Percentiles rank a stretch among this genome's conserved stretches.
phyloP scores from a whole-genome alignment of 2,329 filamentous ascomycete species.

The Cyclaneusma minus region DNA sequence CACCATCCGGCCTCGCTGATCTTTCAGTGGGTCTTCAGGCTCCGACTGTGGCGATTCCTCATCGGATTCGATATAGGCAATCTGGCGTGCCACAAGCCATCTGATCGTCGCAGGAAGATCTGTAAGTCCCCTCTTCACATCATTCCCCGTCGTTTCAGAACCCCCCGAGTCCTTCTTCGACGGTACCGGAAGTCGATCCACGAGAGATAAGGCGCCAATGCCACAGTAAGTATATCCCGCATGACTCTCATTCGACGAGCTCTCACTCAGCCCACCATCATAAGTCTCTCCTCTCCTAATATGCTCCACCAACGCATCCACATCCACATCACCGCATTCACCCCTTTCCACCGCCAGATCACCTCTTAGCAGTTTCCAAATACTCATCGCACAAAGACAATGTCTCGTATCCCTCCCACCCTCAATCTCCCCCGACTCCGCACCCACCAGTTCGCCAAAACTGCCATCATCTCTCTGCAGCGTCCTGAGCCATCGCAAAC shows the following conservation, averaged over 20 bases:
- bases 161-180: neutral
- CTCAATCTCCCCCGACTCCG: slow-evolving; percentile 39
- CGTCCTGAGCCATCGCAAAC: slow-evolving; percentile 56
- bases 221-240: slow-evolving; percentile 84
- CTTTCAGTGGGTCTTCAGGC: slow-evolving; percentile 22
- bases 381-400: slow-evolving; percentile 69
- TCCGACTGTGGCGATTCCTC: slow-evolving; percentile 22
- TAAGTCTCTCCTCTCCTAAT: slow-evolving; percentile 40
- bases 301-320: slow-evolving; percentile 53
- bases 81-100: slow-evolving; percentile 52
- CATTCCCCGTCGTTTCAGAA: slow-evolving; percentile 1
- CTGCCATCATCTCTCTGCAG: slow-evolving; percentile 77
- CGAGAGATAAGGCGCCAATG: slow-evolving; percentile 58
- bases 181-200: slow-evolving; percentile 23
- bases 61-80: slow-evolving; percentile 33
- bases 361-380: slow-evolving; percentile 69
- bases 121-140: slow-evolving; percentile 16
- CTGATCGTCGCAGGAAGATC: slow-evolving; percentile 20
- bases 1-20: slow-evolving; percentile 3
- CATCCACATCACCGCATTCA: slow-evolving; percentile 55
- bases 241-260: slow-evolving; percentile 18
- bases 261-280: slow-evolving; percentile 18
- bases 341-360: slow-evolving; percentile 31
- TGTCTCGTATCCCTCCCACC: slow-evolving; percentile 78
- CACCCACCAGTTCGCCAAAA: slow-evolving; percentile 69